Evolutionary conservation across 2,329 filamentous ascomycete genomes (phyloP).

Genomic region (Fusarium tjaetaba): DNA sequence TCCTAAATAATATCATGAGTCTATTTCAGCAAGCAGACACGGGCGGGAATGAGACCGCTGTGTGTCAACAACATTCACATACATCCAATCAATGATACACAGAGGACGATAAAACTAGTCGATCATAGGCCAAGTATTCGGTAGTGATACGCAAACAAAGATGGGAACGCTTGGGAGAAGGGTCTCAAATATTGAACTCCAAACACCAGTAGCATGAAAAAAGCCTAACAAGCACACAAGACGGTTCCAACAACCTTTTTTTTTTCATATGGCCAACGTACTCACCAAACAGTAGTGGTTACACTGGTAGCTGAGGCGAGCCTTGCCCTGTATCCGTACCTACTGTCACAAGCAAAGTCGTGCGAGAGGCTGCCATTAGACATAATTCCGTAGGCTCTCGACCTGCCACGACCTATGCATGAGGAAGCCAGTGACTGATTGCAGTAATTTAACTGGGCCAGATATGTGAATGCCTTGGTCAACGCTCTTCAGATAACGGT

Average conservation of each 20-base stretch:
- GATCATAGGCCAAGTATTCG: background rate
- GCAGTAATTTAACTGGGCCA: background rate
- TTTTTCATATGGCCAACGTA: background rate
- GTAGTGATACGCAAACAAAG: background rate
- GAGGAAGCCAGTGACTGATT: constrained; percentile 8
- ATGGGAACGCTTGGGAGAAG: background rate
- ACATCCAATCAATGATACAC: background rate
- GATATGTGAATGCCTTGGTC: constrained; percentile 4
- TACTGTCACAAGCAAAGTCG: background rate
- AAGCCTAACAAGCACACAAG: background rate
- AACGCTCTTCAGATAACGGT: constrained; percentile 6
- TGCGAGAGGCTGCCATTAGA: constrained; percentile 6
- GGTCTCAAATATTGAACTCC: background rate
- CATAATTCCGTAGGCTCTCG: constrained; percentile 3
- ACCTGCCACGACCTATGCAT: constrained; percentile 27
- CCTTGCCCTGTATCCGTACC: background rate
- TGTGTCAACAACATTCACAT: background rate
- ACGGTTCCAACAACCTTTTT: background rate
- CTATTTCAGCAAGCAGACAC: background rate
- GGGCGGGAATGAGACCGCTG: background rate
- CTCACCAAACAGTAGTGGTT: background rate
- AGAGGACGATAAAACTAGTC: background rate
- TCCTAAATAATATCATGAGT: background rate
- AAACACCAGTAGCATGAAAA: background rate
- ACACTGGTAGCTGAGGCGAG: background rate